Evolutionary conservation across 305 asterid genomes (phyloP).

Genomic region (Nicotiana rustica): DNA sequence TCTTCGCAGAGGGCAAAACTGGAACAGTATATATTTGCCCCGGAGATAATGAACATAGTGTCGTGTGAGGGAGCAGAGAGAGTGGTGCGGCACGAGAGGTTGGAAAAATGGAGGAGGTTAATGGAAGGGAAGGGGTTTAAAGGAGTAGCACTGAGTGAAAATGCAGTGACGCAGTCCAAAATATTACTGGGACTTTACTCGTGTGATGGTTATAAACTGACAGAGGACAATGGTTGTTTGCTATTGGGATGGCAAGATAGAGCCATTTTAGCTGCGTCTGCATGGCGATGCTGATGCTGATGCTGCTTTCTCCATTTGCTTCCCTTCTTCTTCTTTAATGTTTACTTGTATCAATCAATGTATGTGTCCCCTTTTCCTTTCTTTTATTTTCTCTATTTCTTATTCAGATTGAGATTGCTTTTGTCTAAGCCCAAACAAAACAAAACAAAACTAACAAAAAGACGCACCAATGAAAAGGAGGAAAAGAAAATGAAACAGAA

Average conservation of each 20-base stretch:
- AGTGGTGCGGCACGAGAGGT: constrained; percentile 70
- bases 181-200: constrained; percentile 77
- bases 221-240: constrained; percentile 79
- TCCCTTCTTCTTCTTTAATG: background rate
- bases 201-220: constrained; percentile 81
- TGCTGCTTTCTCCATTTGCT: background rate
- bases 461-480: background rate
- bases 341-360: background rate
- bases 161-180: constrained; percentile 83
- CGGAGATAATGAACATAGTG: constrained; percentile 78
- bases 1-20: constrained; percentile 80
- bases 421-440: background rate
- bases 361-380: background rate
- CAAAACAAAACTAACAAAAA: background rate
- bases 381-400: constrained; percentile 1
- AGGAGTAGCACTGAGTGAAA: constrained; percentile 73
- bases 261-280: constrained; percentile 80
- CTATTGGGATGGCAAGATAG: constrained; percentile 90
- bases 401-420: background rate
- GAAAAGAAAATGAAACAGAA: background rate
- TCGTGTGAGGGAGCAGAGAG: constrained; percentile 74
- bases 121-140: constrained; percentile 83
- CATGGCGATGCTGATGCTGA: constrained; percentile 69
- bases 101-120: constrained; percentile 80
- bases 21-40: constrained; percentile 82